A percentile compares a stretch with the other conserved stretches of the same genome.
Evolutionary conservation across 2,329 filamentous ascomycete genomes (phyloP).

Genomic region (Colletotrichum cereale): DNA sequence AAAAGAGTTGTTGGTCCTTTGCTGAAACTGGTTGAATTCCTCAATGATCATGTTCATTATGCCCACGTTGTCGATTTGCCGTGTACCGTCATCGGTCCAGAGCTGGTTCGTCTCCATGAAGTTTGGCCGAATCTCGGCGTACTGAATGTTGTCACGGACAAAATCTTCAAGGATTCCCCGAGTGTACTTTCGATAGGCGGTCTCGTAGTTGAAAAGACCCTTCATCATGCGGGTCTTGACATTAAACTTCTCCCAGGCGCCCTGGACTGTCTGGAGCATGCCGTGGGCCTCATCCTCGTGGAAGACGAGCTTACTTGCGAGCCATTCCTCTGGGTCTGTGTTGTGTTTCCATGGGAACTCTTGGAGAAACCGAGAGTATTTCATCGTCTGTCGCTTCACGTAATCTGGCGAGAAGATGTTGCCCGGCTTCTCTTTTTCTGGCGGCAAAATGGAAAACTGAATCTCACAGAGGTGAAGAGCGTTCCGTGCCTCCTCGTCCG

Average conservation of each 20-base stretch:
- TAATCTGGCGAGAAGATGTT: constrained; percentile 66
- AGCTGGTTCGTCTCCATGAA: constrained; percentile 74
- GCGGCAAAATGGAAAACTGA: constrained; percentile 63
- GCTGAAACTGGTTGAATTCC: constrained; percentile 64
- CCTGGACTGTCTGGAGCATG: constrained; percentile 61
- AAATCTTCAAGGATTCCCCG: constrained; percentile 70
- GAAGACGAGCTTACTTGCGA: constrained; percentile 73
- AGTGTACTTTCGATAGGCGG: constrained; percentile 73
- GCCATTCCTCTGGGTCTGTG: constrained; percentile 62
- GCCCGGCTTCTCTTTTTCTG: constrained; percentile 51
- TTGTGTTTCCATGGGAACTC: constrained; percentile 49
- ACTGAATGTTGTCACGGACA: constrained; percentile 75
- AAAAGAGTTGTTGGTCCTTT: constrained; percentile 58
- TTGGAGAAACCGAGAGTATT: constrained; percentile 55
- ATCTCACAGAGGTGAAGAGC: constrained; percentile 63
- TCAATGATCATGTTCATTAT: constrained; percentile 73
- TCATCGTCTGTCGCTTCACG: constrained; percentile 57
- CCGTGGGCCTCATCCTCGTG: constrained; percentile 70
- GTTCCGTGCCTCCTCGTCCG: constrained; percentile 41
- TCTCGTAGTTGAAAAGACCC: constrained; percentile 76
- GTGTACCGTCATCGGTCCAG: constrained; percentile 67
- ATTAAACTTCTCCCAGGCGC: constrained; percentile 75
- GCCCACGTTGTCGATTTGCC: constrained; percentile 64
- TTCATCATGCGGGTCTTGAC: constrained; percentile 79
- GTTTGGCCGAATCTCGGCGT: constrained; percentile 78